Percentiles rank a stretch among this genome's conserved stretches.
phyloP scores from a whole-genome alignment of 257 asterid species.

The Primulina tabacum region DNA sequence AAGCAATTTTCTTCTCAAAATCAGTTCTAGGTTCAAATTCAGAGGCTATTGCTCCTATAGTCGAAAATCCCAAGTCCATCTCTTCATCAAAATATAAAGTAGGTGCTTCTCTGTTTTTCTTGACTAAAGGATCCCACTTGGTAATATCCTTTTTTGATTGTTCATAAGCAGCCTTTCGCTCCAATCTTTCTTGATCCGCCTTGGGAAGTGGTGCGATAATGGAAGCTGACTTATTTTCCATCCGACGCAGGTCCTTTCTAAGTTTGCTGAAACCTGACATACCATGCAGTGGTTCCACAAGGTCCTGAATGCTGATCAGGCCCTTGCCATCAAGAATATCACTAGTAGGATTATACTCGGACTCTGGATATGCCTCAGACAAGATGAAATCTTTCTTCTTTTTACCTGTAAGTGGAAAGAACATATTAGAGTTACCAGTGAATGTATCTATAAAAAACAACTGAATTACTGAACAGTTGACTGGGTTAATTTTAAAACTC shows the following conservation, averaged over 20 bases:
- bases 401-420: constrained; percentile 41
- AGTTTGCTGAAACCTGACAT: constrained; percentile 56
- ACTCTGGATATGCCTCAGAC: constrained; percentile 87
- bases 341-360: constrained; percentile 75
- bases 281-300: constrained; percentile 65
- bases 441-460: background rate
- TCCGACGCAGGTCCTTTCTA: constrained; percentile 42
- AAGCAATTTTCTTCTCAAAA: constrained; percentile 84
- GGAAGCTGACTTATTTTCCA: constrained; percentile 51
- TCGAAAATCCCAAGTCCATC: constrained; percentile 60
- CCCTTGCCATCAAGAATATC: constrained; percentile 73
- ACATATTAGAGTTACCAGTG: background rate
- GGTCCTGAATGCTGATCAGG: constrained; percentile 63
- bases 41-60: constrained; percentile 89
- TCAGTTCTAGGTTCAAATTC: constrained; percentile 85
- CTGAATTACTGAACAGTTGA: background rate
- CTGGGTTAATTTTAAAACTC: background rate
- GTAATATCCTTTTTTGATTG: constrained; percentile 61
- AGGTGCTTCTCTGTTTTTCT: constrained; percentile 86
- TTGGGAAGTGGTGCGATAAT: constrained; percentile 68
- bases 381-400: constrained; percentile 49
- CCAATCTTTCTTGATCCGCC: constrained; percentile 60
- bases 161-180: constrained; percentile 63
- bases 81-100: constrained; percentile 76
- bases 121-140: constrained; percentile 77